Conservation (phyloP, 768 basidiomycete genomes). For the Psilocybe tampanensis region DNA sequence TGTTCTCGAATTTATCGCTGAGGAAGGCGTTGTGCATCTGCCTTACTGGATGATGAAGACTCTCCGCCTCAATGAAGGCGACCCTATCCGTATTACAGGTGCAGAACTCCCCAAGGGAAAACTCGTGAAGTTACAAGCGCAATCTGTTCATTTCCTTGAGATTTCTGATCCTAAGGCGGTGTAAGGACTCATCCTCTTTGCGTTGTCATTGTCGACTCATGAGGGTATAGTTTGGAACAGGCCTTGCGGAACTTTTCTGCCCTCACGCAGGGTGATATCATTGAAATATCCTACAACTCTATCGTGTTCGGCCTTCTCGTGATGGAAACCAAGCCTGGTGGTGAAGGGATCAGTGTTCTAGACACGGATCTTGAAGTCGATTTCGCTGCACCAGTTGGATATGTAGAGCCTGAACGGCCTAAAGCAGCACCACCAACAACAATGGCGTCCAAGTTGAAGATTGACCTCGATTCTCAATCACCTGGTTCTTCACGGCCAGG, state of each 20-base stretch:
- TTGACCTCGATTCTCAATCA: slow-evolving; percentile 85
- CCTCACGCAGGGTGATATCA: slow-evolving; percentile 93
- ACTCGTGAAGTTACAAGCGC: slow-evolving; percentile 95
- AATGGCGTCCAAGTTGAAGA: slow-evolving; percentile 97
- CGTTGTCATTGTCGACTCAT: background rate
- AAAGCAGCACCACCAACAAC: slow-evolving; percentile 81
- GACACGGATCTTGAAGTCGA: slow-evolving; percentile 99
- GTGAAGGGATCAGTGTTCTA: slow-evolving; percentile 84
- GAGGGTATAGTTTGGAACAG: slow-evolving; percentile 76
- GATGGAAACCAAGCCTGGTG: slow-evolving; percentile 90
- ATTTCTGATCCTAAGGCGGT: slow-evolving; percentile 98
- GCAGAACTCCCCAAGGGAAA: slow-evolving; percentile 90
- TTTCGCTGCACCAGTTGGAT: slow-evolving; percentile 91
- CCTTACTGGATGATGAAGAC: slow-evolving; percentile 99
- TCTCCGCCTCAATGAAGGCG: slow-evolving; percentile 89
- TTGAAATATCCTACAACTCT: slow-evolving; percentile 97
- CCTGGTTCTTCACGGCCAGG: slow-evolving; percentile 85
- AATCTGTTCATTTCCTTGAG: slow-evolving; percentile 93
- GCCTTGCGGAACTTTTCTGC: slow-evolving; percentile 91
- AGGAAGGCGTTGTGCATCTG: slow-evolving; percentile 93
- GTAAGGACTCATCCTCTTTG: slow-evolving; percentile 51
- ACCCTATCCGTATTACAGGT: slow-evolving; percentile 91
- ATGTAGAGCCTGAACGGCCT: slow-evolving; percentile 90
- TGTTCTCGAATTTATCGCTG: slow-evolving; percentile 98
- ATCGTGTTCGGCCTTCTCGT: slow-evolving; percentile 95